phyloP scores from a whole-genome alignment of 2,329 filamentous ascomycete species.

The Thelonectria rubi region DNA sequence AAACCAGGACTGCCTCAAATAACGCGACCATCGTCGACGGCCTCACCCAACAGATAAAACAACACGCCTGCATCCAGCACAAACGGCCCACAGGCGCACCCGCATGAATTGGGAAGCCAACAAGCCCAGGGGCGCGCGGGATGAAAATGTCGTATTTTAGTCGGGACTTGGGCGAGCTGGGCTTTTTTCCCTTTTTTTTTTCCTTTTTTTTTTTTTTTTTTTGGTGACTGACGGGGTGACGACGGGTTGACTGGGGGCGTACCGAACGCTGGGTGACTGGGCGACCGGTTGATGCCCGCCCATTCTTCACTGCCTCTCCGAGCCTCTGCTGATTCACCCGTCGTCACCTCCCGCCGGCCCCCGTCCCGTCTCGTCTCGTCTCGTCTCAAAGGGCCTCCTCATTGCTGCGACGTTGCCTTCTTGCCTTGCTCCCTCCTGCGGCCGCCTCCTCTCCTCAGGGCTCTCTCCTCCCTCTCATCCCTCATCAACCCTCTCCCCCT shows the following conservation, averaged over 20 bases:
- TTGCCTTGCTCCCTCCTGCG: constrained; percentile 4
- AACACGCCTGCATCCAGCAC: too few relatives aligned
- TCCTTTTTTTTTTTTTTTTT: not conserved
- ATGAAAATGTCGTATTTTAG: too few relatives aligned
- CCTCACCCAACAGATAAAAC: too few relatives aligned
- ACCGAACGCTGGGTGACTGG: constrained; percentile 1
- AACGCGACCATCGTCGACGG: not conserved
- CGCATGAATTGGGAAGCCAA: too few relatives aligned
- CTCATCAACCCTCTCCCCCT: not conserved
- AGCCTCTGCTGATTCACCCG: not conserved
- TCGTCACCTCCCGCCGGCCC: not conserved
- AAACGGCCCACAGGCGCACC: too few relatives aligned
- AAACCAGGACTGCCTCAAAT: not conserved
- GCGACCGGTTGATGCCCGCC: too few relatives aligned
- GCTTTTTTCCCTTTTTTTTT: not conserved
- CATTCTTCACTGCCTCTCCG: too few relatives aligned
- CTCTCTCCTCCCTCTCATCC: not conserved
- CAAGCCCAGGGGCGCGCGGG: too few relatives aligned
- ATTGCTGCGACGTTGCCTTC: not conserved
- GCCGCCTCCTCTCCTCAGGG: constrained; percentile 3
- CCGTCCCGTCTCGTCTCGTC: not conserved
- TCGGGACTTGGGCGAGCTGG: too few relatives aligned
- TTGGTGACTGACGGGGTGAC: constrained; percentile 1
- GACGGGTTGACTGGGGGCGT: constrained; percentile 13
- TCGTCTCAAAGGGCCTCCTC: not conserved